Evolutionary conservation across 257 asterid species (phyloP), one percentile per base, ranked within the genome.

Genomic region (Solanum rostratum): DNA sequence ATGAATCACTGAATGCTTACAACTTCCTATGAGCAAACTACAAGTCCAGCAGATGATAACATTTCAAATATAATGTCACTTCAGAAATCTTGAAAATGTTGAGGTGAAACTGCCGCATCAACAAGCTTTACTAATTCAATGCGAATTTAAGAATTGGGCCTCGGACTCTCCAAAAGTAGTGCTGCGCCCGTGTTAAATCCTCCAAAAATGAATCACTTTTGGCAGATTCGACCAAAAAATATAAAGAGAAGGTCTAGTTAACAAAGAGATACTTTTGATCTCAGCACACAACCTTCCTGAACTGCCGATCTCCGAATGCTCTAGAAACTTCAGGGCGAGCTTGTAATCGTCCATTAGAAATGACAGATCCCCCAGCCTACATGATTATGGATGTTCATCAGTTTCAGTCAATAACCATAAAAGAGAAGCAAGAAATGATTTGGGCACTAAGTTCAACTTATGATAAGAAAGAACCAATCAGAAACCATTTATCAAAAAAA

Each of bases 311-410:
- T 60, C 99, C 98, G 57, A 95, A 94, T 68, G 99, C 99, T 90
- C 99, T 91, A 82, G 99, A 95, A 86, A 95, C 99, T 91, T 94
- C 96, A 88, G 94, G 99, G 50, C 97, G 94, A 49, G 95, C 99
- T 85, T 94, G 99, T 87, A 95, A 80, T 46, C 99, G 91, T 60
- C 99, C 99, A 85, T 94, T 93, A 79, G 99, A 92, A 88, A 94
- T 86, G 79, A 95, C 90, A 84, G 96, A 92, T 83, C 99, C 99
- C 80, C 99, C 99, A 76, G 97, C 97, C 99, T 95, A 85, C 20
- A 84, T 86, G 84, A 85, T 29, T 45, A 83, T 84, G 82, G 54
- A 82, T 29, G 15, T 78, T 84, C 81, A 82, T 84, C 18, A 87
- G 86, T 60, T 22, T 24, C 78, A 55, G 20, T 73, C 30, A 18